These are phyloP conservation scores for Conringia planisiliqua DNA, from an alignment of 345 rosid species.

Conservation along the genomic window DNA sequence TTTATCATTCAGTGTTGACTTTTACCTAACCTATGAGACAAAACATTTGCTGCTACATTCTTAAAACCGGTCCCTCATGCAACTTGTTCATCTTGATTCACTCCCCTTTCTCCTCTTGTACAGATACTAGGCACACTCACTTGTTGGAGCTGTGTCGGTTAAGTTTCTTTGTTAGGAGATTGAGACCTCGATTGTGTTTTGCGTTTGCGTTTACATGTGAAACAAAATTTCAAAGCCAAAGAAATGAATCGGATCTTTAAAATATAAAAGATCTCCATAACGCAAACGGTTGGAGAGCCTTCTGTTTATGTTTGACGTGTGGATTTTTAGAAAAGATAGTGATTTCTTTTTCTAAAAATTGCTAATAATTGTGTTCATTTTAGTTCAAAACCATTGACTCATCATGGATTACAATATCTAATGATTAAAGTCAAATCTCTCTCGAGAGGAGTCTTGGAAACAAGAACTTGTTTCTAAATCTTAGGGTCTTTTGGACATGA, in stretches of 20 bases:
- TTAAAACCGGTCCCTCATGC: slow-evolving; percentile 17
- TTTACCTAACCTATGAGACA: slow-evolving; percentile 27
- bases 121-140: slow-evolving; percentile 18
- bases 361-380: neutral
- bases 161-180: neutral
- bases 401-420: neutral
- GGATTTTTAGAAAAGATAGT: neutral
- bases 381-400: slow-evolving; percentile 11
- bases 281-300: neutral
- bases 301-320: neutral
- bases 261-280: neutral
- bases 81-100: slow-evolving; percentile 27
- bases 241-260: neutral
- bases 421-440: neutral
- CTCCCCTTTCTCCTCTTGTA: neutral
- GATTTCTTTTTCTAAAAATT: neutral
- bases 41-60: slow-evolving; percentile 13
- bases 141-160: neutral
- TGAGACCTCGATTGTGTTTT: slow-evolving; percentile 1
- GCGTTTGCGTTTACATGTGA: neutral
- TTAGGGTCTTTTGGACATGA: slow-evolving; percentile 3
- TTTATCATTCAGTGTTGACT: neutral
- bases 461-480: slow-evolving; percentile 14
- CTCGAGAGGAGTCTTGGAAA: neutral
- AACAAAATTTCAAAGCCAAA: neutral